Percentiles rank a stretch among this genome's conserved stretches.
Conservation (phyloP, 768 basidiomycete species). For the Pleurotus sapidus region DNA sequence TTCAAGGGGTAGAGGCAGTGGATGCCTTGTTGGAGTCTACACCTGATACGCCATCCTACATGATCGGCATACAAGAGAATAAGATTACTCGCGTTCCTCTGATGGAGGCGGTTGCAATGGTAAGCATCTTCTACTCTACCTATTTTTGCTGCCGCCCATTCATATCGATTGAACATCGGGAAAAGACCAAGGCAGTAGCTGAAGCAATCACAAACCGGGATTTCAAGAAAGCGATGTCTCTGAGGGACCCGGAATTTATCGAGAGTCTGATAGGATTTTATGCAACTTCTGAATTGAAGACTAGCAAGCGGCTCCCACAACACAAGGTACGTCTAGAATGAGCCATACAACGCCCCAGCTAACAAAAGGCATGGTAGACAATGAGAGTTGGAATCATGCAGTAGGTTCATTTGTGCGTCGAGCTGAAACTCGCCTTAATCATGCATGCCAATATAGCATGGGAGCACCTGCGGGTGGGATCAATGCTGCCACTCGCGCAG, state of each 20-base stretch:
- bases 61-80: constrained; percentile 96
- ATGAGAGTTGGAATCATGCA: constrained; percentile 84
- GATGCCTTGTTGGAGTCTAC: constrained; percentile 82
- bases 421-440: not conserved
- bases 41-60: constrained; percentile 91
- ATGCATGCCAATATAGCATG: constrained; percentile 48
- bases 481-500: constrained; percentile 96
- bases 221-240: constrained; percentile 82
- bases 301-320: constrained; percentile 49
- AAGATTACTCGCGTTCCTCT: constrained; percentile 91
- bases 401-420: constrained; percentile 42
- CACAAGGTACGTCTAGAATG: constrained; percentile 33
- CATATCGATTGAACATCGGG: too few species aligned
- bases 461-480: constrained; percentile 98
- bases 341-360: too few species aligned
- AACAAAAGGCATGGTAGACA: constrained; percentile 36
- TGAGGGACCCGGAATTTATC: constrained; percentile 88
- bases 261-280: constrained; percentile 87
- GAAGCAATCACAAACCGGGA: constrained; percentile 79
- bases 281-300: constrained; percentile 63
- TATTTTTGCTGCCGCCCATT: not conserved
- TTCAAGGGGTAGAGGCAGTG: constrained; percentile 96
- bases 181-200: constrained; percentile 77
- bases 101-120: constrained; percentile 91
- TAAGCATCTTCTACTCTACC: constrained; percentile 20